phyloP scores from a whole-genome alignment of 2,329 filamentous ascomycete genomes.

The Aspergillus niger region DNA sequence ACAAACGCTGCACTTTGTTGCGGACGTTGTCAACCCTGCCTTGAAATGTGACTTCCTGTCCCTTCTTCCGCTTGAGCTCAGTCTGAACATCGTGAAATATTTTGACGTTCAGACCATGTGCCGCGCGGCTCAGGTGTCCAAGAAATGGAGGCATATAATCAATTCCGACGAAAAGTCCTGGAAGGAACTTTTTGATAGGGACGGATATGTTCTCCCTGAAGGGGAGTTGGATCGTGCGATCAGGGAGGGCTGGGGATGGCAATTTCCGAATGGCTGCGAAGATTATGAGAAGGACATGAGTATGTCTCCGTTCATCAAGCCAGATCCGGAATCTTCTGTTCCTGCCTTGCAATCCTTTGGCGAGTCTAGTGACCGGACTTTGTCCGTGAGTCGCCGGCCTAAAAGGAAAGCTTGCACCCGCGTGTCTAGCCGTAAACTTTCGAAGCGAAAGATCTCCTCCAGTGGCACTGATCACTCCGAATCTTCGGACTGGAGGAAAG shows the following conservation, averaged over 20 bases:
- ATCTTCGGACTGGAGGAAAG: conserved; percentile 49
- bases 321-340: conserved; percentile 41
- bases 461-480: conserved; percentile 45
- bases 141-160: conserved; percentile 86
- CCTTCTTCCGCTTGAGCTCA: conserved; percentile 80
- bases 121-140: conserved; percentile 88
- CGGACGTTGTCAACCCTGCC: conserved; percentile 87
- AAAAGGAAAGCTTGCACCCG: conserved; percentile 54
- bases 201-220: conserved; percentile 75
- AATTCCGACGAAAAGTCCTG: conserved; percentile 94
- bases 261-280: conserved; percentile 74
- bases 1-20: conserved; percentile 84
- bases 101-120: conserved; percentile 85
- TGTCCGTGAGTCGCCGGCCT: conserved; percentile 35
- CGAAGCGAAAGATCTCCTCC: conserved; percentile 57
- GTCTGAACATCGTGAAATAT: conserved; percentile 83
- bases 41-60: conserved; percentile 91
- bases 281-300: conserved; percentile 82
- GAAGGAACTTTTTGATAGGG: conserved; percentile 86
- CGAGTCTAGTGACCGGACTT: conserved; percentile 27
- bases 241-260: conserved; percentile 94
- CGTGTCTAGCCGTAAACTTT: conserved; percentile 54
- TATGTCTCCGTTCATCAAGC: conserved; percentile 44
- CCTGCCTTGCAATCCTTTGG: conserved; percentile 25
- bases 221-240: conserved; percentile 87